Conservation (phyloP, 176 grass and related monocot species). For the Cenchrus fungigraminus region DNA sequence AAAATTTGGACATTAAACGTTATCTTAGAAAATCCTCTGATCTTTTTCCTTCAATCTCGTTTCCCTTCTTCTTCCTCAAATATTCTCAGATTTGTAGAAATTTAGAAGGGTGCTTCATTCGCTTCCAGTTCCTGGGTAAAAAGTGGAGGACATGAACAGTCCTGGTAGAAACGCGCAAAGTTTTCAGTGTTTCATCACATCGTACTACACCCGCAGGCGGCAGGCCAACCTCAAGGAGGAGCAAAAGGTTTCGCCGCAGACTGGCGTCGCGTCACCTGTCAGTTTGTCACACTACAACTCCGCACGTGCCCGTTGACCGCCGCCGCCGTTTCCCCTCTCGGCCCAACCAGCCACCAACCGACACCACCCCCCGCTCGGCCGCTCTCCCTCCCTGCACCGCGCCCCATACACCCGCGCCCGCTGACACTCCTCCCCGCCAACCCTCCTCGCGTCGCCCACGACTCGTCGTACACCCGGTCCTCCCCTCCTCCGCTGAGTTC, state of each 20-base stretch:
- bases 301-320: slow-evolving; percentile 48
- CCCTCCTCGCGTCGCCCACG: slow-evolving; percentile 20
- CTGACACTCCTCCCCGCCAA: slow-evolving; percentile 27
- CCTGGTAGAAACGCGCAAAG: not conserved
- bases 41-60: no score
- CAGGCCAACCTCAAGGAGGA: no score
- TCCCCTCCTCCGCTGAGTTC: not conserved
- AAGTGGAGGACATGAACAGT: no score
- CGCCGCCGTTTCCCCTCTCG: slow-evolving; percentile 16
- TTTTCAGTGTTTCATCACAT: not conserved
- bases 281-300: slow-evolving; percentile 6
- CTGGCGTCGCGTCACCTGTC: not conserved
- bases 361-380: not conserved
- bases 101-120: not conserved
- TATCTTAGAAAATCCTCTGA: not conserved
- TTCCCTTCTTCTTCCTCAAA: no score
- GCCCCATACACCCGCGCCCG: slow-evolving; percentile 23
- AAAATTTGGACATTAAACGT: not conserved
- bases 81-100: not conserved
- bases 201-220: not conserved
- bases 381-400: slow-evolving; percentile 15
- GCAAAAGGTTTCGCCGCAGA: not conserved
- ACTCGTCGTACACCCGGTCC: slow-evolving; percentile 36
- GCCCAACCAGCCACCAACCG: slow-evolving; percentile 27
- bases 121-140: not conserved